Conservation (phyloP, 2,329 filamentous ascomycete genomes). For the Aspergillus glaucus region DNA sequence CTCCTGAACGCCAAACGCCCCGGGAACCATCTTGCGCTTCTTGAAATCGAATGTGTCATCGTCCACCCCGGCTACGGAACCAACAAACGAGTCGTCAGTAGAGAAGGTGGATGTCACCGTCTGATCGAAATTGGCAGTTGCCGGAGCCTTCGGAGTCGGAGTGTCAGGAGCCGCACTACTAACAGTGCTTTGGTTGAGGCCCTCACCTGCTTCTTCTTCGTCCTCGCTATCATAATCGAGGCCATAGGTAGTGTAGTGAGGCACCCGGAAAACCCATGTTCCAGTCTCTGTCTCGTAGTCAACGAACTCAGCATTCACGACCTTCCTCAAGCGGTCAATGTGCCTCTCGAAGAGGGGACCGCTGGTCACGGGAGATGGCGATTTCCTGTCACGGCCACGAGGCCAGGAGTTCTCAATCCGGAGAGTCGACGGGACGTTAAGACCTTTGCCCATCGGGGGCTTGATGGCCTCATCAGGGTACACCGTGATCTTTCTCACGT, state of each 20-base stretch:
- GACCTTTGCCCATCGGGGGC: slow-evolving; percentile 74
- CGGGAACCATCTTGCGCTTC: slow-evolving; percentile 57
- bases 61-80: slow-evolving; percentile 33
- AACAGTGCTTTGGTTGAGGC: slow-evolving; percentile 46
- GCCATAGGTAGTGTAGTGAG: slow-evolving; percentile 94
- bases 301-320: slow-evolving; percentile 74
- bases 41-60: slow-evolving; percentile 57
- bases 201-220: slow-evolving; percentile 49
- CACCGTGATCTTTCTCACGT: slow-evolving; percentile 75
- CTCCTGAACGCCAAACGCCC: slow-evolving; percentile 66
- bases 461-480: slow-evolving; percentile 72
- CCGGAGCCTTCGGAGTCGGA: slow-evolving; percentile 36
- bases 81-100: slow-evolving; percentile 36
- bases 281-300: slow-evolving; percentile 73
- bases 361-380: slow-evolving; percentile 51
- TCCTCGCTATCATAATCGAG: slow-evolving; percentile 74
- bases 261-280: slow-evolving; percentile 86
- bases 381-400: slow-evolving; percentile 57
- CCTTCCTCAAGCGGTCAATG: slow-evolving; percentile 67
- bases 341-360: slow-evolving; percentile 72
- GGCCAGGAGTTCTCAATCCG: slow-evolving; percentile 92
- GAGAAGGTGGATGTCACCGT: slow-evolving; percentile 34
- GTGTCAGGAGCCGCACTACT: slow-evolving; percentile 46
- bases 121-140: slow-evolving; percentile 21
- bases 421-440: slow-evolving; percentile 87